Percentiles rank a stretch among this genome's conserved stretches.
These are phyloP conservation scores for Fusarium pilosicola DNA, from an alignment of 2,329 filamentous ascomycete genomes.

Conservation along the genomic window DNA sequence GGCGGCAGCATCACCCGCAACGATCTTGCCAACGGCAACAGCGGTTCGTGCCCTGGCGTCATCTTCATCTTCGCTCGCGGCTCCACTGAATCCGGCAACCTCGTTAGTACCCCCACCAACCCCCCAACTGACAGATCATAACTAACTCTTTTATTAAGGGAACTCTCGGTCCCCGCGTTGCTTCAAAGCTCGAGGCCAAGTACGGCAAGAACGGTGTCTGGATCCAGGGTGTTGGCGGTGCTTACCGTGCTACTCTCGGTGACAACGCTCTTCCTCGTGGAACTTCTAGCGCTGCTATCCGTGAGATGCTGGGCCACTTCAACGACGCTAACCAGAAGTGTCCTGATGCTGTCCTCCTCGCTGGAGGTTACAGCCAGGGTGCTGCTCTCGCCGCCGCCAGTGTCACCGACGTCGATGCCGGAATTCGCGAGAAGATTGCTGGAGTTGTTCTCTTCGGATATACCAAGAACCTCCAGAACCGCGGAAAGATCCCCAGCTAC, in stretches of 20 bases:
- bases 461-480: constrained; percentile 56
- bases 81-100: constrained; percentile 52
- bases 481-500: constrained; percentile 52
- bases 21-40: constrained; percentile 45
- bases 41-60: constrained; percentile 47
- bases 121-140: background rate
- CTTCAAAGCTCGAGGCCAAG: constrained; percentile 41
- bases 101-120: constrained; percentile 40
- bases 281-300: constrained; percentile 51
- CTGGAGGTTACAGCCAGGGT: constrained; percentile 56
- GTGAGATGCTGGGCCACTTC: constrained; percentile 54
- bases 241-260: constrained; percentile 50
- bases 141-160: constrained; percentile 36
- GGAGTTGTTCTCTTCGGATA: constrained; percentile 54
- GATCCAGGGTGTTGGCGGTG: constrained; percentile 57
- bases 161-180: constrained; percentile 45
- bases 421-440: constrained; percentile 49
- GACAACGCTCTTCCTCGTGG: constrained; percentile 53
- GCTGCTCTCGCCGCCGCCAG: constrained; percentile 56
- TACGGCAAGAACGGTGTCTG: constrained; percentile 46
- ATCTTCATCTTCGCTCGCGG: constrained; percentile 55
- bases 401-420: constrained; percentile 47
- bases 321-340: constrained; percentile 54
- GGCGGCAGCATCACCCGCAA: constrained; percentile 29
- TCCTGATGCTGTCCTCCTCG: constrained; percentile 54